phyloP scores from a whole-genome alignment of 2,329 filamentous ascomycete genomes.

The Furcasterigmium sp. region DNA sequence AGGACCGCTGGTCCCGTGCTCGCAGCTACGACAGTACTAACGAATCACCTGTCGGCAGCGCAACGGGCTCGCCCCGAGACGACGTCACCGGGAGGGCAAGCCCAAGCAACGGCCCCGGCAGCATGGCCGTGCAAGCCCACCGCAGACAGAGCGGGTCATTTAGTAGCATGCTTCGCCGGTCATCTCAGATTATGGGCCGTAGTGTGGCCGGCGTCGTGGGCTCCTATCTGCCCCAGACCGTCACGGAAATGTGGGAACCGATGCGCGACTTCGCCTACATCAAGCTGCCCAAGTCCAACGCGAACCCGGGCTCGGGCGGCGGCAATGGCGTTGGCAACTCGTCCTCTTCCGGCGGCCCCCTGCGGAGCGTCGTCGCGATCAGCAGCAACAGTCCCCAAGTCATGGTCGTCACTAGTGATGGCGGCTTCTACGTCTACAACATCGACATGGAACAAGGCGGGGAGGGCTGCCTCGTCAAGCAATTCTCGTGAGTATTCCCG shows the following conservation, averaged over 20 bases:
- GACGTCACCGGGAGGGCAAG: constrained; percentile 36
- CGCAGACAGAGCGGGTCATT: constrained; percentile 68
- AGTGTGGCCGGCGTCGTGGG: constrained; percentile 85
- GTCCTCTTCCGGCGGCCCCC: constrained; percentile 31
- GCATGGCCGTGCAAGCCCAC: constrained; percentile 21
- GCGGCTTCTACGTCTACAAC: constrained; percentile 89
- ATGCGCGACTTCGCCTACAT: constrained; percentile 94
- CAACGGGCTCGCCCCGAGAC: constrained; percentile 38
- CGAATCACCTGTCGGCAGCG: constrained; percentile 40
- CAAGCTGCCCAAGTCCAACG: constrained; percentile 68
- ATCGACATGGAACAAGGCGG: constrained; percentile 93
- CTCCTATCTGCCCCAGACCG: constrained; percentile 85
- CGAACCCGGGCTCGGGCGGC: constrained; percentile 18
- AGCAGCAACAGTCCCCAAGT: constrained; percentile 91
- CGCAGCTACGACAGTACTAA: constrained; percentile 51
- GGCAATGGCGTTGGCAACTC: constrained; percentile 15
- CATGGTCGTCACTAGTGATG: constrained; percentile 97
- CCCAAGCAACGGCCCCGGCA: constrained; percentile 18
- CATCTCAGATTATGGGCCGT: constrained; percentile 88
- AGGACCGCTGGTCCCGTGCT: constrained; percentile 48
- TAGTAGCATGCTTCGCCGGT: constrained; percentile 85
- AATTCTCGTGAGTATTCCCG: constrained; percentile 71
- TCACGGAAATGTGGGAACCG: constrained; percentile 98
- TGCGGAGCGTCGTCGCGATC: constrained; percentile 94
- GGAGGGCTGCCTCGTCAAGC: constrained; percentile 84